phyloP scores from a whole-genome alignment of 768 basidiomycete genomes.

The Mycena belliarum region DNA sequence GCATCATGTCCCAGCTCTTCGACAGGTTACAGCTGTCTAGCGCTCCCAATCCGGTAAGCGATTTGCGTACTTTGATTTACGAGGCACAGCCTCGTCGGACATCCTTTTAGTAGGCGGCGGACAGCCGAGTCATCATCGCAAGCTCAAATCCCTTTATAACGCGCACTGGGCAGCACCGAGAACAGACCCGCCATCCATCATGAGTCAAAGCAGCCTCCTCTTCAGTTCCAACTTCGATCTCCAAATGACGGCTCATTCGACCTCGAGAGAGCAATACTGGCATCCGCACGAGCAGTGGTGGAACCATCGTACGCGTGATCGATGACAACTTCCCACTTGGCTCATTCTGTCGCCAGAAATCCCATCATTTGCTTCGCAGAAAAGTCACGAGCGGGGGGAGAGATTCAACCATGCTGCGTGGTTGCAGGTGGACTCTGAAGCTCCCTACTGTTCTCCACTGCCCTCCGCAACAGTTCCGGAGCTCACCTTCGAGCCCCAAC shows the following conservation, averaged over 20 bases:
- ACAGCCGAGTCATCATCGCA: conserved; percentile 1
- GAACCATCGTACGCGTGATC: background rate
- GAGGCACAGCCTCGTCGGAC: background rate
- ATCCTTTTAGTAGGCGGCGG: conserved; percentile 4
- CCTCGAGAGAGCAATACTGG: background rate
- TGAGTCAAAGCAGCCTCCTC: background rate
- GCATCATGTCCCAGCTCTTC: conserved; percentile 1
- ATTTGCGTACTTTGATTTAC: conserved; percentile 4
- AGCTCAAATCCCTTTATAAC: background rate
- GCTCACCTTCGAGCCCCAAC: background rate
- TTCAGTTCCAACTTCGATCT: background rate
- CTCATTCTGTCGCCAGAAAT: background rate
- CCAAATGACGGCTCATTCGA: background rate
- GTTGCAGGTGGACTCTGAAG: background rate
- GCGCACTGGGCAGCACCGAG: background rate
- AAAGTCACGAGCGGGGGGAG: background rate
- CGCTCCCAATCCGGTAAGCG: background rate
- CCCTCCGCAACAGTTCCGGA: background rate
- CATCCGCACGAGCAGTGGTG: background rate
- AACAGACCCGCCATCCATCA: background rate
- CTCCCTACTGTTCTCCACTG: background rate
- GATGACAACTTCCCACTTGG: background rate
- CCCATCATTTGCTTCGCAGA: background rate
- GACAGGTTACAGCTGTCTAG: conserved; percentile 11
- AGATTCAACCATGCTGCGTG: background rate